Percentiles rank a stretch among this genome's conserved stretches.
Evolutionary conservation across 2,329 filamentous ascomycete genomes (phyloP).

Genomic region (Metarhizium rileyi): DNA sequence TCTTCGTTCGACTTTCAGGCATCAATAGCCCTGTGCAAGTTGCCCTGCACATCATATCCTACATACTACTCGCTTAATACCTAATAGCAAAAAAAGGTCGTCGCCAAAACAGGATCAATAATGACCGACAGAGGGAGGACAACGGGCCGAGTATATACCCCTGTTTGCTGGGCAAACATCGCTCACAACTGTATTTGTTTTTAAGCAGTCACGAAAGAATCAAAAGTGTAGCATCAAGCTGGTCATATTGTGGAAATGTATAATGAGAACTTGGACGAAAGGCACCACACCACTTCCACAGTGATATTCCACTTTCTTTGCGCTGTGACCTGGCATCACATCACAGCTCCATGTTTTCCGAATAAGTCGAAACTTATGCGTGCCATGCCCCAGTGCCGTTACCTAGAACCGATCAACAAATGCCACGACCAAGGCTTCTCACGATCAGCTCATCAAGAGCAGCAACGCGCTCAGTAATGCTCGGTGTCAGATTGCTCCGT

Average conservation of each 20-base stretch:
- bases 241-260: neutral
- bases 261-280: too few species aligned
- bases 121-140: neutral
- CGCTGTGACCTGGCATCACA: too few species aligned
- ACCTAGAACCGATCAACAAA: too few species aligned
- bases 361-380: too few species aligned
- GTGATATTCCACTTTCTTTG: too few species aligned
- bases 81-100: neutral
- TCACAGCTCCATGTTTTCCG: too few species aligned
- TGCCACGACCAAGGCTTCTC: too few species aligned
- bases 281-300: too few species aligned
- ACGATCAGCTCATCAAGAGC: too few species aligned
- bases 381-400: too few species aligned
- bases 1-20: neutral
- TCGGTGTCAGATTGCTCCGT: too few species aligned
- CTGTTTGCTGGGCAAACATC: neutral
- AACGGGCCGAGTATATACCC: neutral
- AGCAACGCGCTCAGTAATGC: too few species aligned
- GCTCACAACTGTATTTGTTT: neutral
- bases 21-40: neutral
- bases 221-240: neutral
- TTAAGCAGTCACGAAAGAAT: neutral
- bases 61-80: constrained; percentile 1
- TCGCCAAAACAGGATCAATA: neutral
- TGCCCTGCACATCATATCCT: neutral